Base-by-base conservation (phyloP, 2,329 filamentous ascomycete species). In the Sporothrix mexicana region DNA sequence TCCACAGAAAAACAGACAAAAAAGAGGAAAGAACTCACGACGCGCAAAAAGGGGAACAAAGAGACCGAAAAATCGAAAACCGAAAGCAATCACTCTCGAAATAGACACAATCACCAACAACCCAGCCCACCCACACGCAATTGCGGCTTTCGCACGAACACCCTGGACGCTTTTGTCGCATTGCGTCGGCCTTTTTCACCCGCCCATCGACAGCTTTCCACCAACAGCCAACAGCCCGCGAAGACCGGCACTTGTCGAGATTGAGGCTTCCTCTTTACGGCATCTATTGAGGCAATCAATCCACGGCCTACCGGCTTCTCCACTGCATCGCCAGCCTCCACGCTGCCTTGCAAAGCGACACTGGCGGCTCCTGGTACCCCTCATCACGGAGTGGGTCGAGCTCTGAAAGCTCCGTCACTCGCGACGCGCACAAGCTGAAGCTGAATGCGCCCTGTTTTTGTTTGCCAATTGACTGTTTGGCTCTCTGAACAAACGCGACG, bases 301-400 rank as follows among this genome's bases (percentile, higher is more conserved):
- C 12, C 20, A n/a, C 13, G 20, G 4, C 47, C 8, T 36, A 36
- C 30, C 30, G 30, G 30, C 30, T 17, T 10, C 41, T 66, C 61
- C n/a, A 25, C 10, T 43, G 13, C 61, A 23, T 51, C 43, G 45
- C 49, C 45, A 51, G 45, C 43, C 62, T 51, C 43, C 45, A 30
- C 64, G 23, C 30, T 30, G 30, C 67, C 57, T 59, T 57, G 72
- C 69, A 49, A 49, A 53, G 67, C 69, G 72, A 67, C 61, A 47
- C 23, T 25, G 25, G 61, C 61, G 61, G 59, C 41, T 45, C 10
- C 10, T 62, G 59, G 59, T 51, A 69, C 72, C 72, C 72, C 72
- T 73, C 72, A 71, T 49, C 70, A 25, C 72, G 23, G 47, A 69
- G 72, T 73, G 72, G 72, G 69, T 69, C 69, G 66, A 69, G 62